Base-by-base conservation (phyloP, 2,329 filamentous ascomycete species). In the Alternaria gaisen region DNA sequence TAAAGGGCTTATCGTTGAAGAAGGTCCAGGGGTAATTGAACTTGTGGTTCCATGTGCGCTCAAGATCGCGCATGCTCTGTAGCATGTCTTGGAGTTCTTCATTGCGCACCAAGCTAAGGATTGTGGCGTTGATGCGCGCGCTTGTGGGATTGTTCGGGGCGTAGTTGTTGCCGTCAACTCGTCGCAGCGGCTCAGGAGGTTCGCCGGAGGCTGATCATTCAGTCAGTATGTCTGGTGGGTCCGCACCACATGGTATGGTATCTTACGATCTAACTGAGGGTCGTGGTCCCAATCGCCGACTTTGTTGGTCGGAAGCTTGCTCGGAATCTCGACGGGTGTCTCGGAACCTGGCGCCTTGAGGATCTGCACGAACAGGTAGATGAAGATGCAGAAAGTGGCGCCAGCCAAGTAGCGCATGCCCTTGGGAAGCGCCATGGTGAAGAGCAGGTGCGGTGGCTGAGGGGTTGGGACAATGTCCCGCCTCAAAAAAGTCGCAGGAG, bases 1-100 rank as follows among this genome's bases (percentile, higher is more conserved):
- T 90, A 75, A 99, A 99, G 16, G 92, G 92, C 53, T 92, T 90
- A 75, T 99, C 94, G 81, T 99, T 99, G 86, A 99, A 96, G 79
- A 99, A 99, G 9, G 93, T 97, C 93, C 95, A 99, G 0, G 95
- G 95, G 77, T 99, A 99, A 83, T 99, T 99, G 87, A 98, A 99
- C 77, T 99, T 99, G 84, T 88, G 85, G 75, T 99, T 99, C 93
- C 94, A 99, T 1, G 94, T 98, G 67, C 91, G 84, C 82, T 99
- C 95, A 61, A 99, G 85, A 75, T 99, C 94, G 56, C 81, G 81
- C 92, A 99, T 99, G 26, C 93, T 93, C 75, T 90, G 87, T 26
- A 98, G 83, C 84, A 99, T 91, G 47, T 90, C 91, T 22, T 88
- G 82, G 28, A 97, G 82, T 83, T 99, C 95, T 76, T 92, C 89